These are phyloP conservation scores for Ananas comosus DNA, from an alignment of 176 grass and related monocot genomes.

Conservation along the genomic window DNA sequence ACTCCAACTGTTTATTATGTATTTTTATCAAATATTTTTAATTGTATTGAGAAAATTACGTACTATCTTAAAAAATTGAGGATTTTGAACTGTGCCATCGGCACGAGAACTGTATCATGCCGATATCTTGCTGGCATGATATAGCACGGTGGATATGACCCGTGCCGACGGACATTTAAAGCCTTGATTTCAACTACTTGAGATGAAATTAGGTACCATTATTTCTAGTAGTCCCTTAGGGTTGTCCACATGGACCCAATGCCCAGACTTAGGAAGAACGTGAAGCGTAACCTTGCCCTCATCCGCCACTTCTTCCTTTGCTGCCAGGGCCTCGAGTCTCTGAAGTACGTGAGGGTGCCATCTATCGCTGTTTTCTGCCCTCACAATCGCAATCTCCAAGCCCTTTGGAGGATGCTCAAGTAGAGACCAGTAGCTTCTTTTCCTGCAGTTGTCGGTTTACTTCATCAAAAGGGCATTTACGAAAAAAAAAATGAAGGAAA, in stretches of 20 bases:
- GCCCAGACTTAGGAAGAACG: constrained; percentile 70
- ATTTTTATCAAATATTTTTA: too few species aligned
- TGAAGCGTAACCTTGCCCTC: constrained; percentile 57
- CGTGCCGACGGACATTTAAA: too few species aligned
- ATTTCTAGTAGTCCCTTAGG: constrained; percentile 82
- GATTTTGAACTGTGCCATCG: too few species aligned
- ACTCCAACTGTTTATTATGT: too few species aligned
- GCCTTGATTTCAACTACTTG: background rate
- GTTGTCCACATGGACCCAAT: constrained; percentile 98
- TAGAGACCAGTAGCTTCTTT: constrained; percentile 65
- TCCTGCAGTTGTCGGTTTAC: constrained; percentile 26
- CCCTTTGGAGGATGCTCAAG: constrained; percentile 70
- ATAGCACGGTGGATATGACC: too few species aligned
- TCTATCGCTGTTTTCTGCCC: constrained; percentile 81
- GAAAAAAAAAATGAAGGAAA: background rate
- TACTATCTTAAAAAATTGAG: too few species aligned
- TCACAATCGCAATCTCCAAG: constrained; percentile 68
- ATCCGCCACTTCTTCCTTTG: constrained; percentile 28
- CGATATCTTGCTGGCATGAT: too few species aligned
- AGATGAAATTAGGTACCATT: constrained; percentile 57
- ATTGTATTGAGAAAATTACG: too few species aligned
- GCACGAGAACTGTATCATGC: too few species aligned
- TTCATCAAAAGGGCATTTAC: background rate
- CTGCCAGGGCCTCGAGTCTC: constrained; percentile 50
- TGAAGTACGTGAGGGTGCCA: constrained; percentile 61